phyloP scores from a whole-genome alignment of 768 basidiomycete genomes.

The Xerocomus spinulosus region DNA sequence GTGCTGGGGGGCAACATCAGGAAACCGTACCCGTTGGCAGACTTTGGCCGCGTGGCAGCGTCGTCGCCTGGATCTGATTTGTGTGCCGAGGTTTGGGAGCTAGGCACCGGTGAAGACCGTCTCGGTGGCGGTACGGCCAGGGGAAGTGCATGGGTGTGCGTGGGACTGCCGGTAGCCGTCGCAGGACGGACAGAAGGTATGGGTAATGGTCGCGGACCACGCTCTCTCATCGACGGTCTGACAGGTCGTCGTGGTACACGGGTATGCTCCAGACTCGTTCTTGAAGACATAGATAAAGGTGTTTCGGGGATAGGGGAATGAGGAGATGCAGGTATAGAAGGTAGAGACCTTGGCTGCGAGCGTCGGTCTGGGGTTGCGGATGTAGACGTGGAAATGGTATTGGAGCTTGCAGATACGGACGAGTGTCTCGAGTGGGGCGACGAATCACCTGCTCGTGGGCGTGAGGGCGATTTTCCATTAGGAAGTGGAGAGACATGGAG shows the following conservation, averaged over 20 bases:
- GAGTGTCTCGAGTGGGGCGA: slow-evolving; percentile 20
- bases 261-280: slow-evolving; percentile 17
- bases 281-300: slow-evolving; percentile 17
- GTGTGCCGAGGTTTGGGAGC: not conserved
- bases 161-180: slow-evolving; percentile 34
- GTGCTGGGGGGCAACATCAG: slow-evolving; percentile 11
- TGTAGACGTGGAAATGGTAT: slow-evolving; percentile 7
- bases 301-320: slow-evolving; percentile 14
- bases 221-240: slow-evolving; percentile 1
- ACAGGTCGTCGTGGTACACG: slow-evolving; percentile 11
- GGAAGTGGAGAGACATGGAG: slow-evolving; percentile 9
- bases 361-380: slow-evolving; percentile 11
- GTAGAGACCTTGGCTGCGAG: slow-evolving; percentile 14
- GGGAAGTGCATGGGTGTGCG: slow-evolving; percentile 6
- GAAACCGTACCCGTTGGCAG: slow-evolving; percentile 22
- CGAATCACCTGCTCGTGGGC: not conserved
- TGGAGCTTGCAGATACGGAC: slow-evolving; percentile 15
- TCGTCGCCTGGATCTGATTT: slow-evolving; percentile 2
- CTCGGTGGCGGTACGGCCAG: not conserved
- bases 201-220: slow-evolving; percentile 2
- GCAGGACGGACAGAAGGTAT: slow-evolving; percentile 33
- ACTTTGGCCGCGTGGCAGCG: slow-evolving; percentile 18
- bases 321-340: slow-evolving; percentile 31
- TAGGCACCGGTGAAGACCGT: slow-evolving; percentile 1
- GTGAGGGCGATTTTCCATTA: slow-evolving; percentile 10